Conservation (phyloP, 805 yeast species). For the Torulaspora quercuum region DNA sequence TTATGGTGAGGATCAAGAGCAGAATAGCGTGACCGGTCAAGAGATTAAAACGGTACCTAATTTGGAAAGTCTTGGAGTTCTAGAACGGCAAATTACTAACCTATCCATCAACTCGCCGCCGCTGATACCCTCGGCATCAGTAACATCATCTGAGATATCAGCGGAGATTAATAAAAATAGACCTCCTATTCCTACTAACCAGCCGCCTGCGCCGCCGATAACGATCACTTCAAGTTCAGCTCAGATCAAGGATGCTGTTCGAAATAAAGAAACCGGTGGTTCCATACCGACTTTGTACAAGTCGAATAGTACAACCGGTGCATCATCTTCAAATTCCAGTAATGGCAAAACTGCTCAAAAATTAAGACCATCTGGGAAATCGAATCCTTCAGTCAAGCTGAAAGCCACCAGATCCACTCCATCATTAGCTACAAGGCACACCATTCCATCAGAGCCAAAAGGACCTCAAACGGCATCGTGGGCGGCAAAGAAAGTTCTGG, state of each 20-base stretch:
- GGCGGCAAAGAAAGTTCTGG: constrained; percentile 13
- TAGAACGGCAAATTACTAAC: constrained; percentile 13
- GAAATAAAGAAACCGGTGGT: too few relatives aligned
- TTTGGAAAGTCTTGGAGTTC: constrained; percentile 4
- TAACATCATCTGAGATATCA: constrained; percentile 2
- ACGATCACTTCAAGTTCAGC: not conserved
- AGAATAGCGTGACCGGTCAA: constrained; percentile 11
- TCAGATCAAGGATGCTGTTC: too few relatives aligned
- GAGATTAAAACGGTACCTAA: not conserved
- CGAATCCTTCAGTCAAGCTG: constrained; percentile 1
- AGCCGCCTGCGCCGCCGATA: constrained; percentile 7
- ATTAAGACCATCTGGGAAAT: constrained; percentile 1
- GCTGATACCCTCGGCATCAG: constrained; percentile 2
- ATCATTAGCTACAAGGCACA: constrained; percentile 12
- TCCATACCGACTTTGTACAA: constrained; percentile 6
- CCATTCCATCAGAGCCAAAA: not conserved
- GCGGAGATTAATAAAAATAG: not conserved
- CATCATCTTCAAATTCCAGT: not conserved
- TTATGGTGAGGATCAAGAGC: constrained; percentile 13
- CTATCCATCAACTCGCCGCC: constrained; percentile 14
- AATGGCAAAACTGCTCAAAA: not conserved
- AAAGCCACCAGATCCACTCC: constrained; percentile 25
- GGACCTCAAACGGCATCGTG: constrained; percentile 12
- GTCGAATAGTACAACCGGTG: constrained; percentile 8
- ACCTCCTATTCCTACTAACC: constrained; percentile 12